Percentiles rank a stretch among this genome's conserved stretches.
phyloP scores from a whole-genome alignment of 768 basidiomycete genomes.

The Mycena olivaceomarginata region DNA sequence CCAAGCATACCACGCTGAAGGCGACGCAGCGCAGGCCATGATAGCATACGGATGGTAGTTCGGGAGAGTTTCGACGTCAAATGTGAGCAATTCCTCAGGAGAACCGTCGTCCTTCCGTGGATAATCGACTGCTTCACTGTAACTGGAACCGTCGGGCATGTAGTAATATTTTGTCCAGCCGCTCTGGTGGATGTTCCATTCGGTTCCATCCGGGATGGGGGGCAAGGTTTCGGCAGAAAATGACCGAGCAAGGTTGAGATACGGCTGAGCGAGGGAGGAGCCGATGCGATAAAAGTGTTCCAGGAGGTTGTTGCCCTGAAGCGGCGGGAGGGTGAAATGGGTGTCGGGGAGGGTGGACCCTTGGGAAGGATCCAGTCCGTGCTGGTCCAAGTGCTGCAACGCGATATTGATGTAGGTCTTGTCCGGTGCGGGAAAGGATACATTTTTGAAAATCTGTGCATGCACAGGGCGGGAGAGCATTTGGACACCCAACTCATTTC shows the following conservation, averaged over 20 bases:
- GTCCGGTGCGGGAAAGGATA: slow-evolving; percentile 78
- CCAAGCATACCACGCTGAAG: slow-evolving; percentile 96
- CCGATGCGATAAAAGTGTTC: slow-evolving; percentile 95
- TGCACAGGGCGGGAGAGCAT: slow-evolving; percentile 90
- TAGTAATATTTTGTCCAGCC: slow-evolving; percentile 95
- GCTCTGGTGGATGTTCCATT: slow-evolving; percentile 62
- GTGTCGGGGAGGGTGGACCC: slow-evolving; percentile 89
- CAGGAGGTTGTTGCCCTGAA: slow-evolving; percentile 88
- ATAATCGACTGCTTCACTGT: slow-evolving; percentile 81
- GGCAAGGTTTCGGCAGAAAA: slow-evolving; percentile 76
- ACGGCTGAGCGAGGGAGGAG: slow-evolving; percentile 80
- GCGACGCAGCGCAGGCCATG: slow-evolving; percentile 92
- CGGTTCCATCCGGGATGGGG: slow-evolving; percentile 67
- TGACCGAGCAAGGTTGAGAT: slow-evolving; percentile 79
- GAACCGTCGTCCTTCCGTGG: slow-evolving; percentile 76
- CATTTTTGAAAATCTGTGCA: slow-evolving; percentile 86
- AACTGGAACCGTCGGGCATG: slow-evolving; percentile 84
- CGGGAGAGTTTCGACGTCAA: slow-evolving; percentile 97
- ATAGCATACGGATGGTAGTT: slow-evolving; percentile 87
- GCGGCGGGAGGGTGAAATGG: slow-evolving; percentile 86
- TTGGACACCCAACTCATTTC: slow-evolving; percentile 96
- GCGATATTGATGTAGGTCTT: slow-evolving; percentile 83
- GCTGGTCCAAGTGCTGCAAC: slow-evolving; percentile 85
- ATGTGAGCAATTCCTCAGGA: slow-evolving; percentile 85
- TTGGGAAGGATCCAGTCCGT: slow-evolving; percentile 87